Evolutionary conservation across 2,329 filamentous ascomycete genomes (phyloP).

Genomic region (Truncatella angustata): DNA sequence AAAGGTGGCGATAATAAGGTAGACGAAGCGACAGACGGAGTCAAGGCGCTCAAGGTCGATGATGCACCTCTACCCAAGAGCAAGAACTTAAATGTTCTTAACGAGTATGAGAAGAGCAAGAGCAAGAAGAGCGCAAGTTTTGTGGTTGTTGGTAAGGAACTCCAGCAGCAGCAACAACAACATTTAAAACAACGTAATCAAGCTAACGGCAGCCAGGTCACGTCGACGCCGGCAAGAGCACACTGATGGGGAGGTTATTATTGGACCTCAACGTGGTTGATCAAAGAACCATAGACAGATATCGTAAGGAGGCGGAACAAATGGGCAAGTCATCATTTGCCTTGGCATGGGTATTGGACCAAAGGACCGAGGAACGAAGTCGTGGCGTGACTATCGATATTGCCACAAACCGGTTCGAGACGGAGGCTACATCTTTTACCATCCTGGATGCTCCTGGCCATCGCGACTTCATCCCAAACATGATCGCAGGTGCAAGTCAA

Average conservation of each 20-base stretch:
- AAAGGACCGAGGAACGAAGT: conserved; percentile 82
- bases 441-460: conserved; percentile 95
- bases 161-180: too few species aligned
- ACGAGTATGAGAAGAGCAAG: conserved; percentile 73
- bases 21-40: conserved; percentile 28
- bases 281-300: conserved; percentile 83
- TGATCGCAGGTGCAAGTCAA: conserved; percentile 96
- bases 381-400: conserved; percentile 96
- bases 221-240: conserved; percentile 97
- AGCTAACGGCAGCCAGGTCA: conserved; percentile 60
- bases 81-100: conserved; percentile 82
- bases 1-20: conserved; percentile 34
- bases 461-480: conserved; percentile 94
- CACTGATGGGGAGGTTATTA: conserved; percentile 91
- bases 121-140: conserved; percentile 84
- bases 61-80: conserved; percentile 59
- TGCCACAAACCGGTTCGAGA: conserved; percentile 92
- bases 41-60: conserved; percentile 44
- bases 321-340: conserved; percentile 96
- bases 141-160: conserved; percentile 86
- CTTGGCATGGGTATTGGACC: conserved; percentile 94
- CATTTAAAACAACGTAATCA: too few species aligned
- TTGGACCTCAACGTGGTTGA: conserved; percentile 87
- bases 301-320: conserved; percentile 82
- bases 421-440: conserved; percentile 81